Conservation (phyloP, 176 grass and related monocot genomes). For the Canna indica region DNA sequence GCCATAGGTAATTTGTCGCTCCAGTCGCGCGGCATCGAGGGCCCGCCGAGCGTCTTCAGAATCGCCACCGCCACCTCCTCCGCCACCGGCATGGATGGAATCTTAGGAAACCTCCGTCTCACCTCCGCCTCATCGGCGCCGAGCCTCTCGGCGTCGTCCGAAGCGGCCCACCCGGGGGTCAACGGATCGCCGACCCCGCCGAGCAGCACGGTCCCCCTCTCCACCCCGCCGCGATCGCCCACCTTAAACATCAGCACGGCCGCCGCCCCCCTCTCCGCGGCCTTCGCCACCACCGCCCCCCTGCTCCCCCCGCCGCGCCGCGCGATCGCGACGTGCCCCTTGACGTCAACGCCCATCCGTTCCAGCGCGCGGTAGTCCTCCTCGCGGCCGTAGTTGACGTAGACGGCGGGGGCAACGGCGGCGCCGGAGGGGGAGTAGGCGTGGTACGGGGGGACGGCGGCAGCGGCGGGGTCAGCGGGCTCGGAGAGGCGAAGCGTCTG, state of each 20-base stretch:
- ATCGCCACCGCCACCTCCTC: constrained; percentile 41
- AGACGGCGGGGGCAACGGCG: constrained; percentile 51
- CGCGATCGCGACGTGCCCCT: constrained; percentile 41
- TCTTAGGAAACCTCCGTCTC: constrained; percentile 44
- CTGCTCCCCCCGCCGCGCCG: constrained; percentile 50
- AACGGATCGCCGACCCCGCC: constrained; percentile 66
- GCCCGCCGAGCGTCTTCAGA: constrained; percentile 44
- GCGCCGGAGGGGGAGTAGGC: constrained; percentile 66
- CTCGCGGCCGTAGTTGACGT: constrained; percentile 72
- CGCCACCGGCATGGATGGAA: constrained; percentile 82
- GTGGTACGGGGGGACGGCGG: constrained; percentile 57
- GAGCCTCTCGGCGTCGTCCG: constrained; percentile 31
- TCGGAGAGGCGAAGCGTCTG: constrained; percentile 37
- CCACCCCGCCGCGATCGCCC: constrained; percentile 56
- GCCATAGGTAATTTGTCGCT: background rate
- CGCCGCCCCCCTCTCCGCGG: constrained; percentile 45
- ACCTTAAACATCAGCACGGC: constrained; percentile 55
- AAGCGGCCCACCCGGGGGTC: constrained; percentile 74
- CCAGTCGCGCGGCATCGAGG: constrained; percentile 43
- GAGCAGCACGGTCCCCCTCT: constrained; percentile 67
- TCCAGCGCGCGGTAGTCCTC: constrained; percentile 52
- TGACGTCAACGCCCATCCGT: constrained; percentile 36
- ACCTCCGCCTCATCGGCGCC: constrained; percentile 34
- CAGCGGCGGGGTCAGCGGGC: constrained; percentile 38
- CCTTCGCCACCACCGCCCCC: constrained; percentile 54